phyloP scores from a whole-genome alignment of 2,329 filamentous ascomycete genomes.

The Amesomyces nigricolor region DNA sequence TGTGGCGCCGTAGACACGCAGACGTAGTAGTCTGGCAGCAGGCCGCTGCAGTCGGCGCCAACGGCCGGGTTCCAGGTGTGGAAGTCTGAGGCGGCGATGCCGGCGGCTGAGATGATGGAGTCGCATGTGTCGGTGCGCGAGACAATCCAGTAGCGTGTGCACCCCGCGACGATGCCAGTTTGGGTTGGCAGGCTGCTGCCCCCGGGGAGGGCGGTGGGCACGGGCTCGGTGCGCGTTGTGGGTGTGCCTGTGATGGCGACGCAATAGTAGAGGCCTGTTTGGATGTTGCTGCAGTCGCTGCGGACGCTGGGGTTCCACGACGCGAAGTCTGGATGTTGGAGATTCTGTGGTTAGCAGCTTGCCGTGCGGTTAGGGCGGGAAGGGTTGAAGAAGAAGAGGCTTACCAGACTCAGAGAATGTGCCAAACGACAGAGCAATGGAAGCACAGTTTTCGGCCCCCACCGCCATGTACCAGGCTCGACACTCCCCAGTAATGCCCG shows the following conservation, averaged over 20 bases:
- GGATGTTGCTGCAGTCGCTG: not conserved
- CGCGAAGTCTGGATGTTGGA: not conserved
- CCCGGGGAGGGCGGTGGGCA: not conserved
- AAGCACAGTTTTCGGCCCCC: not conserved
- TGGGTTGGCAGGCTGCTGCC: not conserved
- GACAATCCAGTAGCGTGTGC: conserved; percentile 21
- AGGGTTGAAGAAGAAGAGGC: not conserved
- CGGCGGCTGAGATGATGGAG: conserved; percentile 17
- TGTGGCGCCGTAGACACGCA: not conserved
- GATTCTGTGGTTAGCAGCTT: no score
- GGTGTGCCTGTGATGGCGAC: not conserved
- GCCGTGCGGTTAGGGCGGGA: no score
- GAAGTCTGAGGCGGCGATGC: not conserved
- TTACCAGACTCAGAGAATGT: conserved; percentile 4
- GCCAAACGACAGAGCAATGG: not conserved
- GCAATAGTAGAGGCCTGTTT: not conserved
- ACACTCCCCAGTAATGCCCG: conserved; percentile 1
- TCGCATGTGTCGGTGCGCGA: conserved; percentile 20
- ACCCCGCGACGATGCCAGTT: conserved; percentile 5
- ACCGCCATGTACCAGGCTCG: not conserved
- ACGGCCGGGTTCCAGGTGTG: conserved; percentile 6
- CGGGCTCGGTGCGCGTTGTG: not conserved
- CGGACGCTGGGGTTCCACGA: not conserved
- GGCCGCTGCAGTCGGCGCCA: not conserved
- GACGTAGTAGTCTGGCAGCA: not conserved